Percentiles rank a stretch among this genome's conserved stretches.
Evolutionary conservation across 495 filamentous ascomycete genomes (phyloP).

Genomic region (Trichoderma virens): DNA sequence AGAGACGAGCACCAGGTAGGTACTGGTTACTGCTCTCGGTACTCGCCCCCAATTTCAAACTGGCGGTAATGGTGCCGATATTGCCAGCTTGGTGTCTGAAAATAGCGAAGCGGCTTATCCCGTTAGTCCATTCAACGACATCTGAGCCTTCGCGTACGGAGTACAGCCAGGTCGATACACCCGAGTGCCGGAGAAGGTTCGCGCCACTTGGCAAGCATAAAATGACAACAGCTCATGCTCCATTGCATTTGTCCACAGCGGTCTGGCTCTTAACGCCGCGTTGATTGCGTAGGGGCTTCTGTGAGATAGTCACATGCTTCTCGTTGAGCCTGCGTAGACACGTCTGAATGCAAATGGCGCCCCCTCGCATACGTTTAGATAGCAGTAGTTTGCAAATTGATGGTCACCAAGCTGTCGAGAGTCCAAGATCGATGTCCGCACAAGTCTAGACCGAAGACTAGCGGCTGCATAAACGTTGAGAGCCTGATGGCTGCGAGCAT

Average conservation of each 20-base stretch:
- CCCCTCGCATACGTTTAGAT: not conserved
- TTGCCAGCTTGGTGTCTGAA: not conserved
- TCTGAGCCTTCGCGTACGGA: not conserved
- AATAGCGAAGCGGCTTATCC: not conserved
- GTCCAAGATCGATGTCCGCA: not conserved
- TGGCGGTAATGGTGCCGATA: not conserved
- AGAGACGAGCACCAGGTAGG: not conserved
- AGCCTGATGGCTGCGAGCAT: not conserved
- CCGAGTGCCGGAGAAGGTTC: not conserved
- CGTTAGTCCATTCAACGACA: not conserved
- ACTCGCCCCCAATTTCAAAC: not conserved
- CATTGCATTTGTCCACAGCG: not conserved
- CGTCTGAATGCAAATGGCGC: not conserved
- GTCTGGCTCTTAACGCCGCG: not conserved
- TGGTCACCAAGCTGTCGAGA: not conserved
- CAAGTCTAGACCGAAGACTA: constrained; percentile 2
- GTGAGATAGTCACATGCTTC: not conserved
- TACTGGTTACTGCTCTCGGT: not conserved
- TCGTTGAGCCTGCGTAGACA: not conserved
- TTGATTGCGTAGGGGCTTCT: not conserved
- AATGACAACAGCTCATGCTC: not conserved
- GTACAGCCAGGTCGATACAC: not conserved
- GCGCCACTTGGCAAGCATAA: not conserved
- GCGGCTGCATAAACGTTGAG: not conserved
- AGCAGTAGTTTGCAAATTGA: not conserved